Evolutionary conservation across 148 eudicot species (phyloP).

Genomic region (Cornus controversa): DNA sequence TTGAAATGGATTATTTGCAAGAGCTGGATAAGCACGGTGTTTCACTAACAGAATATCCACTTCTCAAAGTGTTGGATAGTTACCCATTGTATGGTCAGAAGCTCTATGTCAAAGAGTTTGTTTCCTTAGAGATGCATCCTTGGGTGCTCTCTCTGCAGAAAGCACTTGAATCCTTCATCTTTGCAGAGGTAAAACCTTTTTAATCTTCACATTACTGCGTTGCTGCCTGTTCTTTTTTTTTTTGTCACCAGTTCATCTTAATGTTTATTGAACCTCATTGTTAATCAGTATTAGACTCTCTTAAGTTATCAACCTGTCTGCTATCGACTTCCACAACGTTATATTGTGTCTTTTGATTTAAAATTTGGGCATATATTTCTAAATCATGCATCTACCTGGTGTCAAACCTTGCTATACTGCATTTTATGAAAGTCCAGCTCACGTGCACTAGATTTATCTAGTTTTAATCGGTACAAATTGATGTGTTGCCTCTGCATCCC

Average conservation of each 20-base stretch:
- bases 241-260: background rate
- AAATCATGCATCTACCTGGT: background rate
- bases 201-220: background rate
- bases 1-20: slow-evolving; percentile 76
- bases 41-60: slow-evolving; percentile 66
- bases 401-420: background rate
- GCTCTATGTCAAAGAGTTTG: slow-evolving; percentile 50
- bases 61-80: slow-evolving; percentile 70
- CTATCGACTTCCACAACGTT: background rate
- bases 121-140: slow-evolving; percentile 85
- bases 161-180: slow-evolving; percentile 62
- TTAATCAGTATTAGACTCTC: background rate
- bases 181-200: slow-evolving; percentile 47
- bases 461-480: background rate
- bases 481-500: background rate
- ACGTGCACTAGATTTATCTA: background rate
- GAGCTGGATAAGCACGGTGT: slow-evolving; percentile 84
- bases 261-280: background rate
- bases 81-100: slow-evolving; percentile 57
- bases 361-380: background rate
- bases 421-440: background rate
- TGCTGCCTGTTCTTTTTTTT: background rate
- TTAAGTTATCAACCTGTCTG: background rate
- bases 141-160: slow-evolving; percentile 77
- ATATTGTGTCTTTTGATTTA: background rate